These are phyloP conservation scores for Kurtzmaniella quercitrusa DNA, from an alignment of 1,139 yeast species.

Conservation along the genomic window DNA sequence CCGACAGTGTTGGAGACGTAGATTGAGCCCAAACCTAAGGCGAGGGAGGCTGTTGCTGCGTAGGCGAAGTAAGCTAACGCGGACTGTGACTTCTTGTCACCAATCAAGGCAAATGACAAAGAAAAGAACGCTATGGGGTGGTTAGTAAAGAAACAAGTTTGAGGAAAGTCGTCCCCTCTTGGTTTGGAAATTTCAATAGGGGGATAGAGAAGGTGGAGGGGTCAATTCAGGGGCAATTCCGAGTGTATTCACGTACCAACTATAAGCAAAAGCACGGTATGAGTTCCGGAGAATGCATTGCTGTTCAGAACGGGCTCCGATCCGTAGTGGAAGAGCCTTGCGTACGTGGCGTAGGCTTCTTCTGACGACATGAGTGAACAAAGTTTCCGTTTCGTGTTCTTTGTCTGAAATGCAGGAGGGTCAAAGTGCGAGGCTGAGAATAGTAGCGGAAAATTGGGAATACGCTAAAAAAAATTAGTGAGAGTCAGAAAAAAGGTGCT, in stretches of 20 bases:
- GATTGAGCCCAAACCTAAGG: constrained; percentile 37
- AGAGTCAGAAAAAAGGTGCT: not conserved
- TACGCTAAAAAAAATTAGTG: no score
- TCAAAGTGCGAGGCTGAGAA: no score
- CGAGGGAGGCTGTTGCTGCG: constrained; percentile 34
- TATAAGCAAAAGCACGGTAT: constrained; percentile 16
- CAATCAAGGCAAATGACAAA: constrained; percentile 33
- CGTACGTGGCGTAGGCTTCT: constrained; percentile 20
- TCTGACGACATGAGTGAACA: constrained; percentile 20
- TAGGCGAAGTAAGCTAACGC: constrained; percentile 25
- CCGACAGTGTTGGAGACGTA: constrained; percentile 42
- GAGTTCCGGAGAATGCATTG: constrained; percentile 13
- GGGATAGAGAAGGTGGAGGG: not conserved
- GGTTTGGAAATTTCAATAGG: no score
- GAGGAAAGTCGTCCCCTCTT: no score
- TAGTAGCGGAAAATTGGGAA: no score
- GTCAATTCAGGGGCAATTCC: not conserved
- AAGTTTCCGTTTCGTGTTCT: constrained; percentile 1
- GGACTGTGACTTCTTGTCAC: constrained; percentile 29
- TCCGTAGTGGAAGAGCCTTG: constrained; percentile 18
- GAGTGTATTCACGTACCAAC: constrained; percentile 18
- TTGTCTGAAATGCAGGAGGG: not conserved
- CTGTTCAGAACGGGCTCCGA: constrained; percentile 24
- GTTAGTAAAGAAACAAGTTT: constrained; percentile 15
- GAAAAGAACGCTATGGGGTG: constrained; percentile 29